A percentile compares a stretch with the other conserved stretches of the same genome.
Evolutionary conservation across 2,329 filamentous ascomycete genomes (phyloP).

Genomic region (Beauveria sp.): DNA sequence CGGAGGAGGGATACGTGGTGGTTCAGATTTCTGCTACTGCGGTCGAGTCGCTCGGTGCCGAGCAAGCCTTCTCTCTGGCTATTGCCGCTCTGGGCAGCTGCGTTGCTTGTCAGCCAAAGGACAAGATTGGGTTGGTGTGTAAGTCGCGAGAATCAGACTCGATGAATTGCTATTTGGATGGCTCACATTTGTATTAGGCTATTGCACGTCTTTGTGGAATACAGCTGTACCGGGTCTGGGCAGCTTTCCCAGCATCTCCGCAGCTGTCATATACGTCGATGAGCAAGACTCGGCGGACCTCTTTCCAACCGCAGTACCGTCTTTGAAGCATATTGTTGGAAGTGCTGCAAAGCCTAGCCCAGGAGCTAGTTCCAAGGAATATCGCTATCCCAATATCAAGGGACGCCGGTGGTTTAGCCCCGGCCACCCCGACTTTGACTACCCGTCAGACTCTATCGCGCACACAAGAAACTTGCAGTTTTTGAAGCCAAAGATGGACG

Average conservation of each 20-base stretch:
- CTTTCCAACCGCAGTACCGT: background rate
- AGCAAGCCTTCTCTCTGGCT: background rate
- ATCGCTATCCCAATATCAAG: background rate
- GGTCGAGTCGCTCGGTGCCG: background rate
- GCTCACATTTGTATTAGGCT: background rate
- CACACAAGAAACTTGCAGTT: slow-evolving; percentile 60
- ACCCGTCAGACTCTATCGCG: slow-evolving; percentile 29
- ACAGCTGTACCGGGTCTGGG: background rate
- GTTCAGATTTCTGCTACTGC: slow-evolving; percentile 14
- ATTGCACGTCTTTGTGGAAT: background rate
- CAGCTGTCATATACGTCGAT: background rate
- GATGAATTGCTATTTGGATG: background rate
- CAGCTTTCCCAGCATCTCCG: background rate
- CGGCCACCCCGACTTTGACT: background rate
- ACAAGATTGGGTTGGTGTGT: background rate
- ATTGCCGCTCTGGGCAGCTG: background rate
- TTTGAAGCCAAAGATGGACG: slow-evolving; percentile 54
- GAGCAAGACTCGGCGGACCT: background rate
- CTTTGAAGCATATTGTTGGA: background rate
- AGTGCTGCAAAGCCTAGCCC: background rate
- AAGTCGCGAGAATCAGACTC: background rate
- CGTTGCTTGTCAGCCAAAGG: background rate
- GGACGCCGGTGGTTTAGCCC: background rate
- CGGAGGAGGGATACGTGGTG: slow-evolving; percentile 28
- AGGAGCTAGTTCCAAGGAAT: background rate